Conservation (phyloP, 345 rosid genomes). For the Brassica cretica region DNA sequence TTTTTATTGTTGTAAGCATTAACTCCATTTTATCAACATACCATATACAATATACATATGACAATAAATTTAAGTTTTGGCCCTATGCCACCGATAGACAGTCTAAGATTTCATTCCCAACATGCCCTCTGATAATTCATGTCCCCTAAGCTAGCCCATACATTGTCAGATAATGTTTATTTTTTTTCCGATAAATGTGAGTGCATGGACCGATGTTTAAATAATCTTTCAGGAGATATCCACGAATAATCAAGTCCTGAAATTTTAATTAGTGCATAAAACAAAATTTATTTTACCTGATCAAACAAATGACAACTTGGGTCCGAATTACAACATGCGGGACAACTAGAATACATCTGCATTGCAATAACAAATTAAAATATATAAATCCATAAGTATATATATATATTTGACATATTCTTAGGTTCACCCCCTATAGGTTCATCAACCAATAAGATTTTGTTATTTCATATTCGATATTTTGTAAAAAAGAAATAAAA, state of each 20-base stretch:
- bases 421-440: no score
- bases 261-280: background rate
- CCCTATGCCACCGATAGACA: conserved; percentile 37
- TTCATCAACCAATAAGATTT: no score
- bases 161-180: conserved; percentile 32
- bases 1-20: conserved; percentile 19
- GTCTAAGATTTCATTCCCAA: conserved; percentile 31
- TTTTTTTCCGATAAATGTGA: background rate
- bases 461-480: no score
- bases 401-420: no score
- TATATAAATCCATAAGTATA: no score
- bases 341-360: no score
- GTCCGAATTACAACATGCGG: no score
- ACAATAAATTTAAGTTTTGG: conserved; percentile 32
- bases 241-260: background rate
- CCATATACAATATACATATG: background rate
- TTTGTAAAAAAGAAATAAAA: no score
- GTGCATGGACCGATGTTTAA: background rate
- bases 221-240: background rate
- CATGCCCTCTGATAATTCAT: conserved; percentile 33
- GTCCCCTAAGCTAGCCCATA: conserved; percentile 40
- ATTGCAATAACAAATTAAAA: no score
- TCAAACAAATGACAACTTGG: background rate
- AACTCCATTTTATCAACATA: conserved; percentile 22
- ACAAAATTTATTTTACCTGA: background rate